Conservation (phyloP, 2,329 filamentous ascomycete genomes). For the Fulvia fulva region DNA sequence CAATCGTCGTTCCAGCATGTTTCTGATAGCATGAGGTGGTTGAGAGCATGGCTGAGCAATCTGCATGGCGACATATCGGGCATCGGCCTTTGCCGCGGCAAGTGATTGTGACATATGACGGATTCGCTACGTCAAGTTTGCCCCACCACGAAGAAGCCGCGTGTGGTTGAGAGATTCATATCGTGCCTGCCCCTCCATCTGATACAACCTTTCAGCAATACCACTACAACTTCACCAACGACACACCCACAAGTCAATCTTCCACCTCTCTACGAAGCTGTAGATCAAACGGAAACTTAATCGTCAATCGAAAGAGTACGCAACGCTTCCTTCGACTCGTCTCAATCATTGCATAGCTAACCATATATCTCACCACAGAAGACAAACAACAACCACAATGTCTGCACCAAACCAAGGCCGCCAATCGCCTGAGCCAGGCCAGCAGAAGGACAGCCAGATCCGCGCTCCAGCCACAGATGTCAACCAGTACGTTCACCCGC, state of each 20-base stretch:
- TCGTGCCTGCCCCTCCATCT: neutral
- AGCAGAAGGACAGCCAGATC: conserved; percentile 64
- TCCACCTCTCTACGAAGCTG: neutral
- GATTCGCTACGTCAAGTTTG: neutral
- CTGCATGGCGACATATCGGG: neutral
- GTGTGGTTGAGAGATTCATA: neutral
- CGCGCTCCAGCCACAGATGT: conserved; percentile 51
- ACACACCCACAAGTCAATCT: neutral
- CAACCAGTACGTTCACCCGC: conserved; percentile 42
- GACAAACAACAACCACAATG: conserved; percentile 46
- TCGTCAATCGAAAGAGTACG: conserved; percentile 12
- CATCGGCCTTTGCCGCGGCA: neutral
- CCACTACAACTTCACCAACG: conserved; percentile 35
- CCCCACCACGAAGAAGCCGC: neutral
- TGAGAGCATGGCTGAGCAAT: neutral
- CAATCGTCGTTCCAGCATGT: neutral
- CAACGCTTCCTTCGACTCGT: conserved; percentile 3
- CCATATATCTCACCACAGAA: neutral
- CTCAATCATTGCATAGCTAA: neutral
- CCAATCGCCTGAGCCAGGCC: conserved; percentile 72
- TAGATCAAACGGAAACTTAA: neutral
- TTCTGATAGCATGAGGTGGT: neutral
- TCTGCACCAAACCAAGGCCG: conserved; percentile 60
- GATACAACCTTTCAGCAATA: neutral
- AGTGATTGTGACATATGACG: neutral